Conservation (phyloP, 179 eudicot genomes). For the Camellia oleifera region DNA sequence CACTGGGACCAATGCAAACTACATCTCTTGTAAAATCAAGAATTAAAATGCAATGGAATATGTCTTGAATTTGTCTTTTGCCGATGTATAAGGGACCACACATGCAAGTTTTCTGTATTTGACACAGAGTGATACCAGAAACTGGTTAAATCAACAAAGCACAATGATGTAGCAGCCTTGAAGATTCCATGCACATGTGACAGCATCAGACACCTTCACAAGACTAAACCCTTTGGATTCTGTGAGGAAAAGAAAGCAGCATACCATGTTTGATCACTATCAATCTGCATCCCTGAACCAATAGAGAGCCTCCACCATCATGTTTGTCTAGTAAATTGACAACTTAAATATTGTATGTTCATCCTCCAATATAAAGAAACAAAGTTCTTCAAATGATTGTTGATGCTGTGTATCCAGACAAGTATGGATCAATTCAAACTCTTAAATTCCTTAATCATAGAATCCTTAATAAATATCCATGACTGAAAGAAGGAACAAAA, state of each 20-base stretch:
- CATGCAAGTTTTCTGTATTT: background rate
- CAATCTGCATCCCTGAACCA: conserved; percentile 2
- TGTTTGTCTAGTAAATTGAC: background rate
- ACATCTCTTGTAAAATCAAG: background rate
- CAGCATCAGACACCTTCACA: background rate
- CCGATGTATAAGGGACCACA: background rate
- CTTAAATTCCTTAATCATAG: background rate
- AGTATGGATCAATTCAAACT: background rate
- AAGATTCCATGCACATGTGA: background rate
- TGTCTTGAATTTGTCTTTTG: background rate
- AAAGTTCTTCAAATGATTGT: background rate
- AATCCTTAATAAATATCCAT: background rate
- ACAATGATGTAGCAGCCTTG: background rate
- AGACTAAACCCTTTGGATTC: background rate
- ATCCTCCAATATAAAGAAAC: background rate
- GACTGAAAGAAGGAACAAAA: background rate
- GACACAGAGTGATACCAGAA: background rate
- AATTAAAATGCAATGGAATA: background rate
- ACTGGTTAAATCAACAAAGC: background rate
- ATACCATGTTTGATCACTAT: conserved; percentile 2
- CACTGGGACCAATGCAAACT: background rate
- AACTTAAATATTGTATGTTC: background rate
- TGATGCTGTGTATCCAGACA: conserved; percentile 1
- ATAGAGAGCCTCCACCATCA: background rate
- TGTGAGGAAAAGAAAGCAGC: background rate